Base-by-base conservation (phyloP, 2,329 filamentous ascomycete species). In the Myriangium duriaei region DNA sequence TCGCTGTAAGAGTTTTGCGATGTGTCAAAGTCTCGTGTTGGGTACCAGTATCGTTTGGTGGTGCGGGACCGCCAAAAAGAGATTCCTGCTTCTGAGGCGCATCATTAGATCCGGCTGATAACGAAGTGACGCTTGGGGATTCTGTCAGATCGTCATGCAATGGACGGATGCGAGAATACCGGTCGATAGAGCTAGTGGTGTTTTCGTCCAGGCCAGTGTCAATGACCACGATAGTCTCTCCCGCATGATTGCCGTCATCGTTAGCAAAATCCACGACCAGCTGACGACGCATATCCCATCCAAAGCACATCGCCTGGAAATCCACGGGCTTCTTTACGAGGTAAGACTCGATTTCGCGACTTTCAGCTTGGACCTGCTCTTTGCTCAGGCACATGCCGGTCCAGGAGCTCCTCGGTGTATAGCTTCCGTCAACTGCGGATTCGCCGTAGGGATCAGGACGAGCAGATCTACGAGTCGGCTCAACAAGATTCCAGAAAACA, bases 231-330 rank as follows among this genome's bases (percentile, higher is more conserved):
- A 93, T 64, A 11, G 69, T 71, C 57, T 95, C 88, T 13, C 86
- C 86, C 16, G 77, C 79, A 34, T 77, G 74, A 39, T 74, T 65
- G n/a, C 74, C 73, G 58, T 91, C 81, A 47, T 87, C 83, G 13
- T 74, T 76, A 29, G 81, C 81, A 59, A 95, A 96, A 53, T 98
- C 91, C 2, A 94, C 84, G 50, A 91, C 80, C 2, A 96, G 64
- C 44, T 67, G 76, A 43, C 86, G 74, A 37, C 76, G 76, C 87
- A 96, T 96, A 51, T 96, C 83, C 88, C 91, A 96, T 2, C 81
- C 81, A 41, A 81, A 64, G 51, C 82, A 96, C 1, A 75, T 66
- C 50, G 77, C 79, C 14, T 79, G 76, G 55, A 93, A 93, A 48
- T 92, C 74, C 29, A 74, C 72, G 3, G 88, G 87, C 47, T 74